phyloP scores from a whole-genome alignment of 129 eudicot species.

The Chrysanthemum lavandulifolium region DNA sequence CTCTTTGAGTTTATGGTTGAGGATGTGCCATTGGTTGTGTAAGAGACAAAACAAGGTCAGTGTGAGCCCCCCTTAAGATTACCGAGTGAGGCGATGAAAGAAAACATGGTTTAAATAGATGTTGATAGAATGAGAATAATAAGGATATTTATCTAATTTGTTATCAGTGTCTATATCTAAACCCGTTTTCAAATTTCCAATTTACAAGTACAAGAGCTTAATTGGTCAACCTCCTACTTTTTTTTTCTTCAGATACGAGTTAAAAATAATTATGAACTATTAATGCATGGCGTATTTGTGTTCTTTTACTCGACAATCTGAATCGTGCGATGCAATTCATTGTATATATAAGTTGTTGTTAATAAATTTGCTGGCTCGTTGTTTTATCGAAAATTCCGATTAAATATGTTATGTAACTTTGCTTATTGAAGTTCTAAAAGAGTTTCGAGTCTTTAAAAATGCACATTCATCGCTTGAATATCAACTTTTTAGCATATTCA shows the following conservation, averaged over 20 bases:
- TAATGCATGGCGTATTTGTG: constrained; percentile 3
- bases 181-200: not conserved
- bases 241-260: no score
- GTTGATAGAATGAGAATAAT: not conserved
- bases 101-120: constrained; percentile 9
- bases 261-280: not conserved
- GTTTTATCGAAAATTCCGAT: no score
- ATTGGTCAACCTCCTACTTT: no score
- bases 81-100: not conserved
- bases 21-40: not conserved
- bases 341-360: no score
- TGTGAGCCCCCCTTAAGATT: not conserved
- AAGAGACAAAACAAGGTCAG: constrained; percentile 14
- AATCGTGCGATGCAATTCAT: no score
- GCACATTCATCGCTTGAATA: no score
- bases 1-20: not conserved
- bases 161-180: no score
- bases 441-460: no score
- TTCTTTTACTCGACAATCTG: not conserved
- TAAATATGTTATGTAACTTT: no score
- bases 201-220: not conserved
- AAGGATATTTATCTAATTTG: not conserved
- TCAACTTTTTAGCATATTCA: no score
- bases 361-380: no score
- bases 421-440: no score